Conservation (phyloP, 305 asterid genomes). For the Plantago lanceolata region DNA sequence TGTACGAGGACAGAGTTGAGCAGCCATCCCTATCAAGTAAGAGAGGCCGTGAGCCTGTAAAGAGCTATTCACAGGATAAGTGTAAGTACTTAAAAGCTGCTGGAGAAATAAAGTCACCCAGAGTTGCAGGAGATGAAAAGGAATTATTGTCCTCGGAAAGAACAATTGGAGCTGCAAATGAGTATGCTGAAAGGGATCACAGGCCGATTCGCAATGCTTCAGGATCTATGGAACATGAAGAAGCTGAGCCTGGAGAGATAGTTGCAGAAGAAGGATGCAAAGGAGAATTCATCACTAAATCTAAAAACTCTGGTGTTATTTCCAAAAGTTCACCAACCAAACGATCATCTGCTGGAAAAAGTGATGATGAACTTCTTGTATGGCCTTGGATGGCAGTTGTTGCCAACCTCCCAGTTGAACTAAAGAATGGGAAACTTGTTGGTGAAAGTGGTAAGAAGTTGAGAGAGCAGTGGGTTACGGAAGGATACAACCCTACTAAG, state of each 20-base stretch:
- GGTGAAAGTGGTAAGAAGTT: conserved; percentile 59
- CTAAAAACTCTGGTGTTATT: conserved; percentile 17
- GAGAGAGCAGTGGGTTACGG: conserved; percentile 44
- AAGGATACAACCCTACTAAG: conserved; percentile 66
- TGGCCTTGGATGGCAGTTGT: conserved; percentile 85
- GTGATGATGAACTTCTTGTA: conserved; percentile 54
- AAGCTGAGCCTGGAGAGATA: conserved; percentile 25
- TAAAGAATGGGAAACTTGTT: conserved; percentile 42
- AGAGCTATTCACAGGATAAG: conserved; percentile 22
- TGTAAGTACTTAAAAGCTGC: conserved; percentile 10
- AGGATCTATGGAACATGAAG: too few relatives aligned
- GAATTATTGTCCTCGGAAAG: background rate
- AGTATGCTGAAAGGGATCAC: too few relatives aligned
- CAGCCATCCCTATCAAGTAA: conserved; percentile 26
- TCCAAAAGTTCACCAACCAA: conserved; percentile 16
- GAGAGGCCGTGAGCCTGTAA: conserved; percentile 29
- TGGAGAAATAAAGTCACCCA: conserved; percentile 6
- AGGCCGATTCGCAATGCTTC: too few relatives aligned
- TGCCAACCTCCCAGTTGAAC: conserved; percentile 57
- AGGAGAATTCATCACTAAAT: conserved; percentile 25
- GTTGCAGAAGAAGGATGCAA: conserved; percentile 10
- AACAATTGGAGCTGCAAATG: conserved; percentile 17
- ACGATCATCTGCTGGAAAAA: conserved; percentile 23
- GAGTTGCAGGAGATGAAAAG: background rate
- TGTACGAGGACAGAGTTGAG: conserved; percentile 26